Percentiles rank a stretch among this genome's conserved stretches.
phyloP scores from a whole-genome alignment of 331 rosid species.

The Erythrophleum ivorense region DNA sequence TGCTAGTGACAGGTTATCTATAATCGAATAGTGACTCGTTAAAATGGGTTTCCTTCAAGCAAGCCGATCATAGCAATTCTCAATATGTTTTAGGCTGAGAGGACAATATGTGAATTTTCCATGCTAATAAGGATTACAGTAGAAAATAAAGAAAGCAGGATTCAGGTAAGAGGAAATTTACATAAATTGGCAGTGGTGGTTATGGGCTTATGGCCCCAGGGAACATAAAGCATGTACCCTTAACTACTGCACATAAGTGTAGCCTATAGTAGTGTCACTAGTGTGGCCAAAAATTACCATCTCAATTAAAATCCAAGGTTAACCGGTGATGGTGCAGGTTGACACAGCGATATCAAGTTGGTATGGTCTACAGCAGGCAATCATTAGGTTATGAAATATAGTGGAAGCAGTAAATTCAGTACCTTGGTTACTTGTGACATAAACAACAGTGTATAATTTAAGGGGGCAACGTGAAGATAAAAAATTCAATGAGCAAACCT shows the following conservation, averaged over 20 bases:
- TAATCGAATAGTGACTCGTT: too few species aligned
- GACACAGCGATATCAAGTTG: neutral
- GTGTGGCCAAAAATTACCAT: neutral
- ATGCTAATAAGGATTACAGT: too few species aligned
- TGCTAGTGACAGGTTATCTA: too few species aligned
- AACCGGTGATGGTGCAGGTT: neutral
- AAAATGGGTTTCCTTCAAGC: too few species aligned
- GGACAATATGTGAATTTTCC: neutral
- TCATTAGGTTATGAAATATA: neutral
- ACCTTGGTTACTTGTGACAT: neutral
- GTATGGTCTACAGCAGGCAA: neutral
- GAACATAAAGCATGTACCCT: too few species aligned
- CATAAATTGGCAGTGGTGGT: too few species aligned
- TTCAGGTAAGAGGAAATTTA: too few species aligned
- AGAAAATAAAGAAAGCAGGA: too few species aligned
- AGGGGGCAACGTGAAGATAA: neutral
- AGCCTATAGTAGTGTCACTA: neutral
- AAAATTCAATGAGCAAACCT: constrained; percentile 61
- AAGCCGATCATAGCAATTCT: neutral
- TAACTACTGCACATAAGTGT: too few species aligned
- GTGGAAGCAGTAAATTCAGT: neutral
- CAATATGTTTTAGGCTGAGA: neutral
- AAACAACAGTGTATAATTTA: neutral
- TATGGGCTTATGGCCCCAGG: too few species aligned
- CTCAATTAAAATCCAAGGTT: neutral